phyloP scores from a whole-genome alignment of 257 asterid species.

The Solanum sparsipilum region DNA sequence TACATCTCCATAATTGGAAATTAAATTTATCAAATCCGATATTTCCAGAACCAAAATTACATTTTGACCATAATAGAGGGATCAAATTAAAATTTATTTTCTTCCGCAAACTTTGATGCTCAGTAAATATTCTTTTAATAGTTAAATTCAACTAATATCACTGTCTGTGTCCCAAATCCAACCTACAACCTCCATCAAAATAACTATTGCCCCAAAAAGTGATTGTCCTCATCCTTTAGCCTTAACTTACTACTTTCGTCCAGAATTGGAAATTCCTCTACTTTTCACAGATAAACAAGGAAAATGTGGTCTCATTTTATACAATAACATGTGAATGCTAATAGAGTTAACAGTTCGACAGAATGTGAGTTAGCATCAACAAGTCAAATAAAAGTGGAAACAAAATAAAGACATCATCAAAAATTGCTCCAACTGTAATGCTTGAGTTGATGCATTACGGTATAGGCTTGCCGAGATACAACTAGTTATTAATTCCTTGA shows the following conservation, averaged over 20 bases:
- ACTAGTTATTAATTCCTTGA: neutral
- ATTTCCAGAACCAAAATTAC: neutral
- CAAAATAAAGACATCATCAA: neutral
- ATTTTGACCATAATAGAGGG: neutral
- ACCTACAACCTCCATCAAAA: neutral
- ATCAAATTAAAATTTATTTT: neutral
- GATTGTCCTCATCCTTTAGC: neutral
- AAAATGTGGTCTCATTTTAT: neutral
- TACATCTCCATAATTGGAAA: neutral
- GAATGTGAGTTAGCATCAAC: neutral
- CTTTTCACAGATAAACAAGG: neutral
- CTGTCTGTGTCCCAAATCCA: neutral
- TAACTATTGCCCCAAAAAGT: neutral
- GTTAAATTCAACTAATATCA: neutral
- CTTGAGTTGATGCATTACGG: neutral
- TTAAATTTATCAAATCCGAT: neutral
- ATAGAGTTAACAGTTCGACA: neutral
- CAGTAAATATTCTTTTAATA: neutral
- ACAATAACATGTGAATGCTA: neutral
- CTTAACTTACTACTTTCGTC: neutral
- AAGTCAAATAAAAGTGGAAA: neutral
- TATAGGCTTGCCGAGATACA: neutral
- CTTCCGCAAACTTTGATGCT: neutral
- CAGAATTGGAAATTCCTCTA: neutral
- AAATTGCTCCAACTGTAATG: neutral